Conservation (phyloP, 495 filamentous ascomycete genomes). For the Emericellopsis terricola region DNA sequence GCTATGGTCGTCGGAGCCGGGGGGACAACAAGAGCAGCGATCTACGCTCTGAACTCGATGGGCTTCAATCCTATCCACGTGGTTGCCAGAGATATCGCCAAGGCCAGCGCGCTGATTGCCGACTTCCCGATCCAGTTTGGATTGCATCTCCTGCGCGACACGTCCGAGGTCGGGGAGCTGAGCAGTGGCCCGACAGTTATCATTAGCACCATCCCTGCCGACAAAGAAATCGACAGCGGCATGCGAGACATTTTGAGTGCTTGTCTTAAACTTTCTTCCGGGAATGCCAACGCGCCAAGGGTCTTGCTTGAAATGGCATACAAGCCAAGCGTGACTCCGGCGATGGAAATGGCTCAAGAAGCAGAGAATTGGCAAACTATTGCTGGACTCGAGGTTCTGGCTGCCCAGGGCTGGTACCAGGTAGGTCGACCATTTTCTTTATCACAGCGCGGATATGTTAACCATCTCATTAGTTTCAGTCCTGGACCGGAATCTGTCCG, state of each 20-base stretch:
- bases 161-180: slow-evolving; percentile 27
- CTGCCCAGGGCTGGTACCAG: slow-evolving; percentile 70
- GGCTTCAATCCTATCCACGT: slow-evolving; percentile 75
- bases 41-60: slow-evolving; percentile 74
- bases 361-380: slow-evolving; percentile 66
- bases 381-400: slow-evolving; percentile 75
- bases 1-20: slow-evolving; percentile 76
- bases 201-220: slow-evolving; percentile 81
- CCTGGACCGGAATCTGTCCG: slow-evolving; percentile 64
- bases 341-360: slow-evolving; percentile 72
- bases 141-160: slow-evolving; percentile 41
- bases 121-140: slow-evolving; percentile 63
- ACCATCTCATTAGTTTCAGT: slow-evolving; percentile 34
- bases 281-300: slow-evolving; percentile 20
- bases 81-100: slow-evolving; percentile 54
- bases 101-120: slow-evolving; percentile 44
- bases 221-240: slow-evolving; percentile 57
- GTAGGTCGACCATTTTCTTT: slow-evolving; percentile 14
- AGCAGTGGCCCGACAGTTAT: slow-evolving; percentile 46
- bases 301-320: slow-evolving; percentile 95
- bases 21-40: slow-evolving; percentile 79
- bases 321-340: slow-evolving; percentile 60
- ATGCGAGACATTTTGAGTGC: slow-evolving; percentile 50
- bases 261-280: slow-evolving; percentile 37
- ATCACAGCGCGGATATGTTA: background rate